These are phyloP conservation scores for Pogostemon cablin DNA, from an alignment of 257 asterid genomes.

Conservation along the genomic window DNA sequence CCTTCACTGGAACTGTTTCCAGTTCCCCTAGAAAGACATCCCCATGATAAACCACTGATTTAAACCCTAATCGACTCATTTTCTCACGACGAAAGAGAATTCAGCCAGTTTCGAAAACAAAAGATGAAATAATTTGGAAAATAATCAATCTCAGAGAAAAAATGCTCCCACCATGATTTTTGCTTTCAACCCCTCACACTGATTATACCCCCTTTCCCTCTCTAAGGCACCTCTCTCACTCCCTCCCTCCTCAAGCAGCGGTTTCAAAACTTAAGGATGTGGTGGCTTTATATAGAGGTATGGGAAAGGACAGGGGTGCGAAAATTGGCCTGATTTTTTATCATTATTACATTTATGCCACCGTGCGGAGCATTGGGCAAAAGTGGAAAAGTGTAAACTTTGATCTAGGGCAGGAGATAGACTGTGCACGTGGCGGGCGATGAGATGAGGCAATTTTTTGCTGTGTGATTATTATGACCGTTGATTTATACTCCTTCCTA, in stretches of 20 bases:
- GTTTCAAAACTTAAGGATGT: constrained; percentile 46
- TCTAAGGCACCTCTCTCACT: constrained; percentile 25
- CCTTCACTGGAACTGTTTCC: constrained; percentile 65
- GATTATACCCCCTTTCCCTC: constrained; percentile 26
- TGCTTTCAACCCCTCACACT: constrained; percentile 44
- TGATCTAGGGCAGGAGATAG: constrained; percentile 35
- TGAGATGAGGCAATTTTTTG: constrained; percentile 19
- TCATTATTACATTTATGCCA: constrained; percentile 54
- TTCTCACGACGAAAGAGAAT: constrained; percentile 9
- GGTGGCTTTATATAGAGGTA: constrained; percentile 53
- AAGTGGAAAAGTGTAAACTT: constrained; percentile 38
- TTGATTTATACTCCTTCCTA: constrained; percentile 3
- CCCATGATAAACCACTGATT: constrained; percentile 72
- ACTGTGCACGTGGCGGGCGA: constrained; percentile 34
- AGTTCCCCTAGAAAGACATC: constrained; percentile 77
- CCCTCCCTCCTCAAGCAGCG: constrained; percentile 54
- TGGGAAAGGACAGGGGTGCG: constrained; percentile 20
- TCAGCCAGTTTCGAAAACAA: constrained; percentile 23
- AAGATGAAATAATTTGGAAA: constrained; percentile 16
- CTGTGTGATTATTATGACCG: constrained; percentile 21
- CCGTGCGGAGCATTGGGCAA: constrained; percentile 33
- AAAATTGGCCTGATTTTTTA: constrained; percentile 27
- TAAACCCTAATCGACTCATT: constrained; percentile 95
- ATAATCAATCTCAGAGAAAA: neutral
- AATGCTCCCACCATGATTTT: constrained; percentile 23